Evolutionary conservation across 1,284 basidiomycete species (phyloP).

Genomic region (Trametes versicolor): DNA sequence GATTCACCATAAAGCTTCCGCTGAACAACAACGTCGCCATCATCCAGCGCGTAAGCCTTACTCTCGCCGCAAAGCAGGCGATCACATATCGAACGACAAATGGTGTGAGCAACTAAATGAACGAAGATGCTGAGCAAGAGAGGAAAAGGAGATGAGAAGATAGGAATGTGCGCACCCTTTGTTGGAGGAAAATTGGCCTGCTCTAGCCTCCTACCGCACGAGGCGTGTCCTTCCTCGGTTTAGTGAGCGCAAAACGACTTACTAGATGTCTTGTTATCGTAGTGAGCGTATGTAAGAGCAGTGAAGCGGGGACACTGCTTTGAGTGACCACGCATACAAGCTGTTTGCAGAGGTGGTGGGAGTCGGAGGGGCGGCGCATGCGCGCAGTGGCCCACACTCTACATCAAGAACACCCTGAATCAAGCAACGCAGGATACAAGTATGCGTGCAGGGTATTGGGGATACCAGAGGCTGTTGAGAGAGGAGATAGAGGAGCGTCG

Average conservation of each 20-base stretch:
- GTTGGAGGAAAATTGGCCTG: background rate
- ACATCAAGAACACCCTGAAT: background rate
- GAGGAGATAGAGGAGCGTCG: constrained; percentile 15
- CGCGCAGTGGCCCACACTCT: background rate
- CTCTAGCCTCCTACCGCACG: background rate
- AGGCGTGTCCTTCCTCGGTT: background rate
- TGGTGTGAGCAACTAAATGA: background rate
- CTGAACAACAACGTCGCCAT: background rate
- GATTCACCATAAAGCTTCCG: background rate
- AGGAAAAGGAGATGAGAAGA: background rate
- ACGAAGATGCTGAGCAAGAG: background rate
- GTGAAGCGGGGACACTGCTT: no score
- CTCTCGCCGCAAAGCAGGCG: background rate
- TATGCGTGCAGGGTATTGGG: no score
- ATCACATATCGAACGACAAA: background rate
- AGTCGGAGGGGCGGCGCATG: constrained; percentile 6
- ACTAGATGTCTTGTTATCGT: background rate
- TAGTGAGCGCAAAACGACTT: background rate
- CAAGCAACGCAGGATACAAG: background rate
- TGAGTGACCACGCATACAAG: constrained; percentile 10
- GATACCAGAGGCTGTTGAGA: background rate
- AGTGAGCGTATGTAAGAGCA: background rate
- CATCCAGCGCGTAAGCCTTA: background rate
- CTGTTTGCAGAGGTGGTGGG: background rate
- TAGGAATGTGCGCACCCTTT: background rate